A percentile compares a stretch with the other conserved stretches of the same genome.
Evolutionary conservation across 257 asterid genomes (phyloP).

Genomic region (Paulownia fortunei): DNA sequence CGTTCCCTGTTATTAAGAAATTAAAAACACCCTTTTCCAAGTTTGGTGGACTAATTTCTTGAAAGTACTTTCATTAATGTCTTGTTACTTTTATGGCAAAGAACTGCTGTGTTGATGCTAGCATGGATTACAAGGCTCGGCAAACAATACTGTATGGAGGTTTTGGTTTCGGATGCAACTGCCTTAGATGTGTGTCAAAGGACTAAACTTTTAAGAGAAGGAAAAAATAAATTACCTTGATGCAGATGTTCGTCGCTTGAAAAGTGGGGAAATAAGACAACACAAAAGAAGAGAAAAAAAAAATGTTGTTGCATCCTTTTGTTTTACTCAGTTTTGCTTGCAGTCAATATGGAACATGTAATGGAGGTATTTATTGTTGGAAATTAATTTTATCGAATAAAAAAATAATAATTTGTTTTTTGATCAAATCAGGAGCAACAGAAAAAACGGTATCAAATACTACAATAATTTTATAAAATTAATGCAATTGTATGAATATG

Average conservation of each 20-base stretch:
- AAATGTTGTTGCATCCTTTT: neutral
- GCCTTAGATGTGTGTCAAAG: constrained; percentile 68
- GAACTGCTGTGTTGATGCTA: constrained; percentile 84
- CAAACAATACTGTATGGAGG: constrained; percentile 63
- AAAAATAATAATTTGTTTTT: no score
- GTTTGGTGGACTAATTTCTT: neutral
- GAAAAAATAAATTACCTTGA: neutral
- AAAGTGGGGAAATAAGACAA: neutral
- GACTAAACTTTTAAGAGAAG: constrained; percentile 46
- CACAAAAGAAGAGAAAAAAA: no score
- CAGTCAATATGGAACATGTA: neutral
- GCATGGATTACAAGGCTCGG: constrained; percentile 80
- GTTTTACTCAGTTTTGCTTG: neutral
- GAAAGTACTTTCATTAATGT: neutral
- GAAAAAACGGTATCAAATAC: no score
- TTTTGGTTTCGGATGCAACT: constrained; percentile 78
- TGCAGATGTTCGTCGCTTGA: neutral
- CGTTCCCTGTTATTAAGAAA: neutral
- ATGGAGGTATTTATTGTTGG: neutral
- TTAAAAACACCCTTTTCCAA: no score
- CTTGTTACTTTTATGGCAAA: constrained; percentile 35
- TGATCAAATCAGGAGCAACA: no score
- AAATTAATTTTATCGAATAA: no score
- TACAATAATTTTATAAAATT: no score
- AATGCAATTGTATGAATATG: no score